These are phyloP conservation scores for Usnea hakonensis DNA, from an alignment of 495 filamentous ascomycete species.

Conservation along the genomic window DNA sequence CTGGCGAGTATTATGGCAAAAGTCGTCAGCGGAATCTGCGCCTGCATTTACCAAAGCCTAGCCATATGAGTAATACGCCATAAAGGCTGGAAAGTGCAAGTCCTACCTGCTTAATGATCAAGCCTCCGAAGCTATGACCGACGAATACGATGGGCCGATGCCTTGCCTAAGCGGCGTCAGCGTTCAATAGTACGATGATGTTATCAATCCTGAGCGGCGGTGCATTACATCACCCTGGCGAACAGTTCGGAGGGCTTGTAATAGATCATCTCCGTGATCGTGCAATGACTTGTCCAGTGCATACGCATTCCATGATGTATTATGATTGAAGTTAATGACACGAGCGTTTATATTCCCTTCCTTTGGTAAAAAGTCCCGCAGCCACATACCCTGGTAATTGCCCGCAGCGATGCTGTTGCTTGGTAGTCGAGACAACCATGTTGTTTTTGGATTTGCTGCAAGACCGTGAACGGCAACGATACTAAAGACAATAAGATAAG, in stretches of 20 bases:
- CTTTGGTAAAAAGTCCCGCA: not conserved
- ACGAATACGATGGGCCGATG: conserved; percentile 27
- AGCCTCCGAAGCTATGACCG: conserved; percentile 28
- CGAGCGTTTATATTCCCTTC: conserved; percentile 12
- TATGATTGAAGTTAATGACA: conserved; percentile 20
- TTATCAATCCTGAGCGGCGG: not conserved
- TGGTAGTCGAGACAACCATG: not conserved
- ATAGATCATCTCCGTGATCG: not conserved
- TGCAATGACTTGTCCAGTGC: conserved; percentile 11
- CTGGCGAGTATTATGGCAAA: not conserved
- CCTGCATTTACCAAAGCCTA: not conserved
- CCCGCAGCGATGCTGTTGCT: not conserved
- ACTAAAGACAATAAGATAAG: not conserved
- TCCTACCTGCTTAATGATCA: conserved; percentile 27
- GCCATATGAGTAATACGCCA: not conserved
- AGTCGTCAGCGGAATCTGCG: not conserved
- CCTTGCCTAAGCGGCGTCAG: conserved; percentile 10
- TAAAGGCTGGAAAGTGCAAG: conserved; percentile 8
- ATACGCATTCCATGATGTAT: conserved; percentile 17
- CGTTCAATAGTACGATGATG: conserved; percentile 1
- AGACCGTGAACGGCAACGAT: not conserved
- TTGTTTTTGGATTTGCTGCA: not conserved
- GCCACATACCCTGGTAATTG: not conserved
- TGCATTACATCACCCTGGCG: not conserved
- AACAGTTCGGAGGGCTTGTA: not conserved